Percentiles rank a stretch among this genome's conserved stretches.
phyloP scores from a whole-genome alignment of 2,329 filamentous ascomycete species.

The Pseudogymnoascus sp. region DNA sequence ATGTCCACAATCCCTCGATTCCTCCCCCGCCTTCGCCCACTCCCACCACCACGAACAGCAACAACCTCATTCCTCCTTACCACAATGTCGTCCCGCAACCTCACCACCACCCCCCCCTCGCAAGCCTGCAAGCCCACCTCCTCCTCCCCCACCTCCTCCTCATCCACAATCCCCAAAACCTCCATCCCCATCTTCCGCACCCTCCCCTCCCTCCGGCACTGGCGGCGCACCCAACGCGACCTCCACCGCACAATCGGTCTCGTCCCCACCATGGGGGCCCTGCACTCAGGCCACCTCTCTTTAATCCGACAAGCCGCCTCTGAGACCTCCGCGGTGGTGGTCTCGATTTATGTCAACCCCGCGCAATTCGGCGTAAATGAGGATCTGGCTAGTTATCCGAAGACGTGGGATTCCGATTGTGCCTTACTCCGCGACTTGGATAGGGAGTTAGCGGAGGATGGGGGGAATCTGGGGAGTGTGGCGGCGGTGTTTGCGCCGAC shows the following conservation, averaged over 20 bases:
- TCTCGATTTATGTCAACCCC: conserved; percentile 93
- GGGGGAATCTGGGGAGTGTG: conserved; percentile 57
- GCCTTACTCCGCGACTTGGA: conserved; percentile 62
- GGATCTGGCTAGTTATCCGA: conserved; percentile 82
- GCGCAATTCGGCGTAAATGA: conserved; percentile 90
- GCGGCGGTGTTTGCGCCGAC: conserved; percentile 81
- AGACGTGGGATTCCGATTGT: conserved; percentile 78
- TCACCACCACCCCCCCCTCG: conserved; percentile 22
- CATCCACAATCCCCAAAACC: conserved; percentile 42
- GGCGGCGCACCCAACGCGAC: conserved; percentile 59
- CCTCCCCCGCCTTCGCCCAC: background rate
- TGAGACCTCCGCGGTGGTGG: conserved; percentile 80
- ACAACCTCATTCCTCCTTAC: background rate
- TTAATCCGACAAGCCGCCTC: conserved; percentile 76
- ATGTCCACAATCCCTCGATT: background rate
- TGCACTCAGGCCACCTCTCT: conserved; percentile 86
- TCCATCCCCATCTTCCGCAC: conserved; percentile 69
- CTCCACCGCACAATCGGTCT: conserved; percentile 71
- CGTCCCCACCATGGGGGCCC: conserved; percentile 94
- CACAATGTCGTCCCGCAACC: conserved; percentile 14
- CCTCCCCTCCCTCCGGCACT: conserved; percentile 63
- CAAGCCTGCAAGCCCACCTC: conserved; percentile 15
- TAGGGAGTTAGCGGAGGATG: conserved; percentile 60
- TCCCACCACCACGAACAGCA: background rate
- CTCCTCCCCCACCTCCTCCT: conserved; percentile 18